Evolutionary conservation across 2,329 filamentous ascomycete species (phyloP).

Genomic region (Trichoderma sp.): DNA sequence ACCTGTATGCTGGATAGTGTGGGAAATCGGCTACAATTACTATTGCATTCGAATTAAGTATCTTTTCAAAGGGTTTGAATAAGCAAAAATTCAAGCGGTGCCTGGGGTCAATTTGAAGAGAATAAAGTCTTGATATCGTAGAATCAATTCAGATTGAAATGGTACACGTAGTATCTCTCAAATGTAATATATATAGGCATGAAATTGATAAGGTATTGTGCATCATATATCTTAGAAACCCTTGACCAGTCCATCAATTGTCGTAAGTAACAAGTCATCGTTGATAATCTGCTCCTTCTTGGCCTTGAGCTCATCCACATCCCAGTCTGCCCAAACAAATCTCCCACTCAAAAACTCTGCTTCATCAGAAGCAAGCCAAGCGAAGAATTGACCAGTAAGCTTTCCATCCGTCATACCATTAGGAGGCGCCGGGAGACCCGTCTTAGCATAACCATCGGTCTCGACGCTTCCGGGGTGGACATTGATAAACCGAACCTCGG

Average conservation of each 20-base stretch:
- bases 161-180: no score
- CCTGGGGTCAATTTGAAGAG: not conserved
- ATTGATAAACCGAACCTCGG: not conserved
- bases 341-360: not conserved
- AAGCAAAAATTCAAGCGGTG: no score
- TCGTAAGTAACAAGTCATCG: not conserved
- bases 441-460: not conserved
- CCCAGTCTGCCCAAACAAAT: not conserved
- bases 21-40: accelerated
- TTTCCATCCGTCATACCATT: not conserved
- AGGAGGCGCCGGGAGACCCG: not conserved
- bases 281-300: not conserved
- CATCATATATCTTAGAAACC: not conserved
- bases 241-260: not conserved
- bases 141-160: not conserved
- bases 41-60: not conserved
- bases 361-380: not conserved
- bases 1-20: not conserved
- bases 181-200: no score
- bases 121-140: not conserved
- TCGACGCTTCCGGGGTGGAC: not conserved
- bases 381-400: not conserved
- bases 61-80: no score
- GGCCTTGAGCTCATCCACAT: not conserved
- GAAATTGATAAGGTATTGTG: not conserved